phyloP scores from a whole-genome alignment of 1,139 yeast species.

The Pichia sp. region DNA sequence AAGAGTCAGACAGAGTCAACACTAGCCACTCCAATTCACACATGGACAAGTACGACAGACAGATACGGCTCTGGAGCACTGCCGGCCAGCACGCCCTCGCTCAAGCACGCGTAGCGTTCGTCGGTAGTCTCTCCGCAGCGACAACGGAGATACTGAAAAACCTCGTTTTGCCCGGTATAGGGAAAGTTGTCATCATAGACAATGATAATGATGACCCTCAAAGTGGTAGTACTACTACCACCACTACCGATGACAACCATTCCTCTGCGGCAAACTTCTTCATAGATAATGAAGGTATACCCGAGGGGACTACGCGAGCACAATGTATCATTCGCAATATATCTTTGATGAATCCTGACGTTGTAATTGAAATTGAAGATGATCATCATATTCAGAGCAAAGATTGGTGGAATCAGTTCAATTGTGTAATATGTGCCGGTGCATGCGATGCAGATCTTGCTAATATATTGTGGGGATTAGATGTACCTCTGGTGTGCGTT shows the following conservation, averaged over 20 bases:
- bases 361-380: conserved; percentile 33
- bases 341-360: conserved; percentile 56
- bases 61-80: conserved; percentile 79
- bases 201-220: no score
- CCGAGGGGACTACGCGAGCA: no score
- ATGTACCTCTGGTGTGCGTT: conserved; percentile 41
- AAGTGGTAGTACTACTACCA: no score
- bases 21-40: no score
- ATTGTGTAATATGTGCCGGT: conserved; percentile 46
- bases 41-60: conserved; percentile 66
- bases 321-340: no score
- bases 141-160: conserved; percentile 74
- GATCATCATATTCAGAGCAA: no score
- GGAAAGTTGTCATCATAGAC: conserved; percentile 57
- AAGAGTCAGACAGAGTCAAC: no score
- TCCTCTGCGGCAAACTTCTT: no score
- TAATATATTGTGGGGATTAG: conserved; percentile 34
- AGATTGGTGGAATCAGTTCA: no score
- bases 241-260: no score
- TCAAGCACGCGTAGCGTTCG: conserved; percentile 50
- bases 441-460: conserved; percentile 18
- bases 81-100: conserved; percentile 65
- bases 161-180: conserved; percentile 74
- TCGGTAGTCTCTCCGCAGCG: conserved; percentile 48
- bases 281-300: no score